Conservation (phyloP, 2,329 filamentous ascomycete genomes). For the Penicillium verrucosum region DNA sequence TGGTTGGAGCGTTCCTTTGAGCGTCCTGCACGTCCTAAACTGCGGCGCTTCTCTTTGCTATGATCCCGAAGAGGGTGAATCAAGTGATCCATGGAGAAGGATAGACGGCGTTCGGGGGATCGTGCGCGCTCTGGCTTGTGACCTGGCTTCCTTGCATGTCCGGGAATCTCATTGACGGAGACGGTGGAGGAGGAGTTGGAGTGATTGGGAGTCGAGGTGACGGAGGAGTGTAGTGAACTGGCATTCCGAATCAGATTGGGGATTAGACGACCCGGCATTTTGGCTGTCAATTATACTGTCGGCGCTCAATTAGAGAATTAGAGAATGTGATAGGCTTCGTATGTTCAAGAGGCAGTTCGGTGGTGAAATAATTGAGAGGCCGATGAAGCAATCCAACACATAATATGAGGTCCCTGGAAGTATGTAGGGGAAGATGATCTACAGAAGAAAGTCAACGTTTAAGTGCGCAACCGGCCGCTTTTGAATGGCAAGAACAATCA, state of each 20-base stretch:
- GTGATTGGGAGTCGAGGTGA: slow-evolving; percentile 27
- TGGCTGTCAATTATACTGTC: slow-evolving; percentile 11
- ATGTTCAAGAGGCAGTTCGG: slow-evolving; percentile 25
- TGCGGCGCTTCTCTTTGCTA: slow-evolving; percentile 43
- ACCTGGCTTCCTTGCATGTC: slow-evolving; percentile 28
- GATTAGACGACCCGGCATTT: slow-evolving; percentile 42
- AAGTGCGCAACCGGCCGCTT: slow-evolving; percentile 17
- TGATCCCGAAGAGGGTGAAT: slow-evolving; percentile 43
- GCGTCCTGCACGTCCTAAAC: slow-evolving; percentile 33
- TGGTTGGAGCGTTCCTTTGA: slow-evolving; percentile 37
- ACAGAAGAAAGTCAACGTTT: slow-evolving; percentile 13
- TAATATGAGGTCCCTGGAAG: slow-evolving; percentile 12
- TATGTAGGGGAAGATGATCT: slow-evolving; percentile 4
- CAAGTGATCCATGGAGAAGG: slow-evolving; percentile 44
- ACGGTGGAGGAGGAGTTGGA: slow-evolving; percentile 38
- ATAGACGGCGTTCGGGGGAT: slow-evolving; percentile 41
- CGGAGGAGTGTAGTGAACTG: slow-evolving; percentile 29
- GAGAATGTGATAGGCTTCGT: neutral
- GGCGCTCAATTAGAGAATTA: neutral
- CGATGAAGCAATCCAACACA: slow-evolving; percentile 12
- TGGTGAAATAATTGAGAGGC: slow-evolving; percentile 22
- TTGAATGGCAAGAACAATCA: slow-evolving; percentile 24
- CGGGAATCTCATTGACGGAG: slow-evolving; percentile 37
- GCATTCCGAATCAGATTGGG: slow-evolving; percentile 40
- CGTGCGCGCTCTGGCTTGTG: slow-evolving; percentile 30